Evolutionary conservation across 768 basidiomycete genomes (phyloP), one percentile per base, ranked within the genome.

Genomic region (Pleurotus tuoliensis): DNA sequence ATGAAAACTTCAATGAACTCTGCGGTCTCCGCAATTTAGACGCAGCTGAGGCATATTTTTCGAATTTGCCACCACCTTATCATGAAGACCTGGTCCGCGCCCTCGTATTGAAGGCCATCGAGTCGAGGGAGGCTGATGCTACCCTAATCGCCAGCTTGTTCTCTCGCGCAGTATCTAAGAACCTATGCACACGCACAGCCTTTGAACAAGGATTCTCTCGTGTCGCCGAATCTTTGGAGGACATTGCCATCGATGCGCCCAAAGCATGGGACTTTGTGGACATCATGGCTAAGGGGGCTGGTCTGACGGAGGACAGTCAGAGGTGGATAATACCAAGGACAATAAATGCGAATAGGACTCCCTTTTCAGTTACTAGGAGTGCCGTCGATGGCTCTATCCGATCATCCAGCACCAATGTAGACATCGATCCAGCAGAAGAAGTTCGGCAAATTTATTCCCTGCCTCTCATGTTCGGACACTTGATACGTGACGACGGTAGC

Each of bases 201-300:
- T 86, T 97, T 68, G 87, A 92, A 71, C 80, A 86, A 57, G 92
- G 92, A 13, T 85, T 96, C 68, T 67, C 66, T 46, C 78, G 81
- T 0, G 77, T 84, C 52, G 83, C 87, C 24, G 91, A 93, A 70
- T 71, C 86, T 55, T 78, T 98, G 63, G 92, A 93, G 64, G 94
- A 98, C 66, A 82, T 94, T 56, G 86, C 87, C 27, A 87, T 94
- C 62, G 94, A 98, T 68, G 90, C 89, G 45, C 95, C 96, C 7
- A 87, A 87, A 65, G 96, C 94, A 0, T 87, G 88, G 74, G 69
- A 79, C 43, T 82, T 86, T 56, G 84, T 92, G 68, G 90, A 84
- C 9, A 75, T 82, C 58, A 83, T 96, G 74, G 70, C 95, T 56
- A 85, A 81, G 67, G 86, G 84, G 25, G 82, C 87, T 15, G 78